Evolutionary conservation across 2,329 filamentous ascomycete genomes (phyloP), one percentile per base, ranked within the genome.

Genomic region (Zalaria sp.): DNA sequence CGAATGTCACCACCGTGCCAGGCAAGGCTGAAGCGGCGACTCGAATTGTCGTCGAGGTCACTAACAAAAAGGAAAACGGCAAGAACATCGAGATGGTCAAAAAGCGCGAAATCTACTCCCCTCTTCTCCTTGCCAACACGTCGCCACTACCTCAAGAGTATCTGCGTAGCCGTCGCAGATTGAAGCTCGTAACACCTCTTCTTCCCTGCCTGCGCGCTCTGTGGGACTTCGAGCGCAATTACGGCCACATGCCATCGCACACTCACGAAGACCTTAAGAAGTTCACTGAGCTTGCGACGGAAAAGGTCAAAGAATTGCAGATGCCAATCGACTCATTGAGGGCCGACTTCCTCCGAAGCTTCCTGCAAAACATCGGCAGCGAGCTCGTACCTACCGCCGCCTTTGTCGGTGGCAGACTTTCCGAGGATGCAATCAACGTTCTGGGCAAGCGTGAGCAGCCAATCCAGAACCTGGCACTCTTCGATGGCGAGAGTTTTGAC

Each of bases 351-450:
- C 66, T 96, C 26, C 76, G 85, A 43, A 80, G 72, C 53, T 98
- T 98, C 63, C 60, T 96, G 34, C 83, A 91, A 61, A 93, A 93
- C 51, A 69, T 95, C 4, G 82, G 79, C 42, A 77, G 78, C 53
- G 89, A 96, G 63, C 67, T 96, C 34, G 80, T 83, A 8, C 87
- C 91, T 5, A 85, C 93, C 5, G 81, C 84, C 0, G 88, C 91
- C 2, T 85, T 94, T 44, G 68, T 98, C 7, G 91, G 91, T 38
- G 91, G 88, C 6, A 79, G 88, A 59, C 72, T 98, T 10, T 86
- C 89, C 1, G 91, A 98, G 63, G 91, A 98, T 57, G 87, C 94
- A 40, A 96, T 98, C 64, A 96, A 96, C 54, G 88, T 95, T 28
- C 73, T 96, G 4, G 86, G 88, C 38, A 79, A 83, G 57, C 79